Base-by-base conservation (phyloP, 2,329 filamentous ascomycete genomes). In the Macrophomina pseudophaseolina region DNA sequence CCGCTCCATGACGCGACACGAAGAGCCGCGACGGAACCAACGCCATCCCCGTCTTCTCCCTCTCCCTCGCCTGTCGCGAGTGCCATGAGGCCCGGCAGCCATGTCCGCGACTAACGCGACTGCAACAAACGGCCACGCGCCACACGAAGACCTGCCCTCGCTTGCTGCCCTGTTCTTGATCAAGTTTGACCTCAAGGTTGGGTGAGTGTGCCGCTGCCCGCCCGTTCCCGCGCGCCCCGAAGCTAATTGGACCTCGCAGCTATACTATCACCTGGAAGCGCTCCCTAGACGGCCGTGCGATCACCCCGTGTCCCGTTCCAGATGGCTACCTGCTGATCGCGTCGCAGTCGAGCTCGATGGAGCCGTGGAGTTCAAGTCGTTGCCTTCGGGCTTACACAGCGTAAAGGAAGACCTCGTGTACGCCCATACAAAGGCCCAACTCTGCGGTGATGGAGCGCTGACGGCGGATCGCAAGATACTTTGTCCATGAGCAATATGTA, bases 311-410 rank as follows among this genome's bases (percentile, higher is more conserved):
- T 33, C 51, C n/a, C 5, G 16, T 11, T 48, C 35, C n/a, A 23
- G 30, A n/a, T 18, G 40, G 18, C 28, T 16, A 8, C 56, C 30
- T 32, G 40, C 64, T 66, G 35, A 66, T 65, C 49, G 44, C 33
- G 46, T 40, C 54, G 18, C 56, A 86, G 84, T 87, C 48, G 78
- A 84, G 54, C 86, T 98, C 58, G 92, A 97, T 72, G 93, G 93
- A 65, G 88, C 91, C 30, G 93, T 97, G 74, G 95, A 99, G 80
- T 99, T 93, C 86, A 98, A 97, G 80, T 96, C 93, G 69, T 85
- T 99, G 54, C 95, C 95, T 2, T 98, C 94, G 0, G 95, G 95
- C 30, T 80, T 97, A 59, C 95, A 99, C 80, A 91, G 92, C 66
- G 92, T 98, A 23, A 84, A 90, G 38, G 88, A 94, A 71, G 95